Conservation (phyloP, 2,329 filamentous ascomycete genomes). For the Botrytis tulipae region DNA sequence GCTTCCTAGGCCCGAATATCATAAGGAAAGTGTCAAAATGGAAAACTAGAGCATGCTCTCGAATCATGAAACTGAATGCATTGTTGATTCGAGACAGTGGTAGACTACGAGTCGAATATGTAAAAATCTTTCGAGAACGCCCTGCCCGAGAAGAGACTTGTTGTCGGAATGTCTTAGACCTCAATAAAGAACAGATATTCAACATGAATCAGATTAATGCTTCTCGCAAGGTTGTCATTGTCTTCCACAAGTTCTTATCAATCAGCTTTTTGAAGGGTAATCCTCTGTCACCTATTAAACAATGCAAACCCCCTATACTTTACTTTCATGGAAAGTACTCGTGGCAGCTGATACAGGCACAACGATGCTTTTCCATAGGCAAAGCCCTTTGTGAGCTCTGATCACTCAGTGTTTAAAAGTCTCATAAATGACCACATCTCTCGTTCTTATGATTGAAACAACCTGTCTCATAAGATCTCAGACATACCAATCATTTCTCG, state of each 20-base stretch:
- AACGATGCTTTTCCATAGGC: background rate
- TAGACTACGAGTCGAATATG: background rate
- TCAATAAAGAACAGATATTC: background rate
- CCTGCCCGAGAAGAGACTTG: background rate
- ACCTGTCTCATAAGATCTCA: background rate
- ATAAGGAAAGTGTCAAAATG: background rate
- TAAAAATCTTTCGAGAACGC: background rate
- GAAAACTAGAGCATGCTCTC: background rate
- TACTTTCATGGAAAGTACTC: background rate
- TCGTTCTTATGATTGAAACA: background rate
- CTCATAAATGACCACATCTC: too few species aligned
- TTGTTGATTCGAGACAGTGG: background rate
- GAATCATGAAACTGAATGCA: background rate
- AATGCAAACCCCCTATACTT: background rate
- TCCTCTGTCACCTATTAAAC: accelerated
- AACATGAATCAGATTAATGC: background rate
- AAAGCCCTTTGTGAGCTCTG: background rate
- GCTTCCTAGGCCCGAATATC: background rate
- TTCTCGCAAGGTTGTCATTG: background rate
- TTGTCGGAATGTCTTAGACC: background rate
- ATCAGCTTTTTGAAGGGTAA: background rate
- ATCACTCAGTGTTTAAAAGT: background rate
- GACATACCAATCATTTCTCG: background rate
- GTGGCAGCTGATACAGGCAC: background rate
- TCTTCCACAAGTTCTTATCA: background rate